Percentiles rank a stretch among this genome's conserved stretches.
These are phyloP conservation scores for Kodamaea derodonti DNA, from an alignment of 1,139 yeast species.

Conservation along the genomic window DNA sequence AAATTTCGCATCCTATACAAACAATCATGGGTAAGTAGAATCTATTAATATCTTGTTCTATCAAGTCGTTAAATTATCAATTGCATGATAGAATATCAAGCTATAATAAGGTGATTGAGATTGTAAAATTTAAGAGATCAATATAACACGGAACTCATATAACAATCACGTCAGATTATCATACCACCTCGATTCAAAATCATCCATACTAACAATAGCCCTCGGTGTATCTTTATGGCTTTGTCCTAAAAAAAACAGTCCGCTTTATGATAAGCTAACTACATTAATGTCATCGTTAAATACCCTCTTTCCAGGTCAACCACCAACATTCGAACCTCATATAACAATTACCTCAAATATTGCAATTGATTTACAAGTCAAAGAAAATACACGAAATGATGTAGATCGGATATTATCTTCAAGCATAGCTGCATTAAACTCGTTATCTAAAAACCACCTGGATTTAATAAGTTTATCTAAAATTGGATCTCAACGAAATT, in stretches of 20 bases:
- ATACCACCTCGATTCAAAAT: no score
- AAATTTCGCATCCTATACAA: no score
- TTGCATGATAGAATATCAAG: no score
- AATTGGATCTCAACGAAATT: slow-evolving; percentile 33
- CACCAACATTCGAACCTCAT: slow-evolving; percentile 68
- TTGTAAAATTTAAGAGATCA: no score
- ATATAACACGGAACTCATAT: no score
- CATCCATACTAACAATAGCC: slow-evolving; percentile 9
- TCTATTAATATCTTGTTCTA: no score
- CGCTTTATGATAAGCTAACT: slow-evolving; percentile 52
- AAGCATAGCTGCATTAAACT: slow-evolving; percentile 59
- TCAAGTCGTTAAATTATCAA: no score
- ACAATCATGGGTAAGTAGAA: no score
- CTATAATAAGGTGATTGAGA: no score
- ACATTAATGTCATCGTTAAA: slow-evolving; percentile 62
- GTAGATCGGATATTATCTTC: slow-evolving; percentile 62
- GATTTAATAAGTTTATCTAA: slow-evolving; percentile 38
- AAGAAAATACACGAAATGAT: slow-evolving; percentile 44
- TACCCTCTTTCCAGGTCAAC: slow-evolving; percentile 69
- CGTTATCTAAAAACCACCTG: slow-evolving; percentile 37
- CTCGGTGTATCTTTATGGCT: slow-evolving; percentile 70
- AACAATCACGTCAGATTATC: no score
- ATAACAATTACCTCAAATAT: slow-evolving; percentile 68
- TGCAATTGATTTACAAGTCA: slow-evolving; percentile 34
- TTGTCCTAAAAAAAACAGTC: slow-evolving; percentile 58